These are phyloP conservation scores for Coemansia sp. DNA, from an alignment of 192 early-diverging fungal genomes.

Conservation along the genomic window DNA sequence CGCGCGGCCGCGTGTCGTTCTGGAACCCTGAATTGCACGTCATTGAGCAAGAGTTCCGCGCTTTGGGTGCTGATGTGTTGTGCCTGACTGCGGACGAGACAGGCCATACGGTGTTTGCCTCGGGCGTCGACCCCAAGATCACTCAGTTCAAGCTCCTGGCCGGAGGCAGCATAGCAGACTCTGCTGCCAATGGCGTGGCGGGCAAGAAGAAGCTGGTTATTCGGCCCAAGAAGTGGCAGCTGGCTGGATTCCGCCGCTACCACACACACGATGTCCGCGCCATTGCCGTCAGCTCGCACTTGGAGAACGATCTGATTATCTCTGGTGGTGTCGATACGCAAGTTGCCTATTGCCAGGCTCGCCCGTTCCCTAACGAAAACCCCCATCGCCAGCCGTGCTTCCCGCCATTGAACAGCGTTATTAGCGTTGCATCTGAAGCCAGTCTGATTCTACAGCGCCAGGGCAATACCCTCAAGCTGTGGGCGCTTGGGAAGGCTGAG, in stretches of 20 bases:
- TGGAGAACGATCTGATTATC: slow-evolving; percentile 70
- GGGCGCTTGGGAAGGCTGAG: slow-evolving; percentile 74
- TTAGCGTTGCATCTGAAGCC: slow-evolving; percentile 67
- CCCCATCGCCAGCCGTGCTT: slow-evolving; percentile 67
- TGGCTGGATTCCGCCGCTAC: slow-evolving; percentile 83
- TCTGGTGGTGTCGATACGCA: slow-evolving; percentile 86
- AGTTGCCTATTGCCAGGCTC: slow-evolving; percentile 63
- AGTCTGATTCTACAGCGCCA: slow-evolving; percentile 65
- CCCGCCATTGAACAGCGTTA: slow-evolving; percentile 60
- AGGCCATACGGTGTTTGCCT: slow-evolving; percentile 78
- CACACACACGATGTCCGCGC: slow-evolving; percentile 96
- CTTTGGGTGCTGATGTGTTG: slow-evolving; percentile 88
- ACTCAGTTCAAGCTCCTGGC: slow-evolving; percentile 63
- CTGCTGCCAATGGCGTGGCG: background rate
- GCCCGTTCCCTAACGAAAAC: slow-evolving; percentile 64
- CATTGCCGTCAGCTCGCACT: slow-evolving; percentile 74
- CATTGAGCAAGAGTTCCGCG: slow-evolving; percentile 68
- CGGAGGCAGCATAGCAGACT: slow-evolving; percentile 31
- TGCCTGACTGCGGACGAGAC: slow-evolving; percentile 69
- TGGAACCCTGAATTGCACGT: slow-evolving; percentile 78
- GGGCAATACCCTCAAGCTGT: slow-evolving; percentile 75
- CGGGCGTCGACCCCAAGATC: slow-evolving; percentile 90
- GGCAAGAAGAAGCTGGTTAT: slow-evolving; percentile 2
- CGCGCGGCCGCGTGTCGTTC: slow-evolving; percentile 86
- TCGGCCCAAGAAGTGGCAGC: slow-evolving; percentile 66